A percentile compares a stretch with the other conserved stretches of the same genome.
phyloP scores from a whole-genome alignment of 257 asterid species.

The Nicotiana noctiflora region DNA sequence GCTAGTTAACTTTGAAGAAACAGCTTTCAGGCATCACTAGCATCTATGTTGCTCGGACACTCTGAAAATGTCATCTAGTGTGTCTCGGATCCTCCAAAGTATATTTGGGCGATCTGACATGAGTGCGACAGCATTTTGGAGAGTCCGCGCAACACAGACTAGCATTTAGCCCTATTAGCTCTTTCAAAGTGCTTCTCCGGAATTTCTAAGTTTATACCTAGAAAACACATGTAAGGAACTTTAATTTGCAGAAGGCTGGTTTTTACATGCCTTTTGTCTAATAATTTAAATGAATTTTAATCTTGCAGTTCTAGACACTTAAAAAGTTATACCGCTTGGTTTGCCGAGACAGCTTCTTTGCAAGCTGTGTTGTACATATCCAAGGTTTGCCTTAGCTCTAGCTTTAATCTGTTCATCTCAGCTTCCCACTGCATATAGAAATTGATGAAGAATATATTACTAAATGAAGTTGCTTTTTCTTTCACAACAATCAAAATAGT shows the following conservation, averaged over 20 bases:
- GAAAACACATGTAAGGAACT: not conserved
- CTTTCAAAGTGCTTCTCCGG: not conserved
- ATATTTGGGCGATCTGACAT: no score
- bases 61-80: no score
- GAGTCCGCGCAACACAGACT: no score
- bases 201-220: not conserved
- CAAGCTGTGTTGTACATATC: conserved; percentile 65
- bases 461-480: not conserved
- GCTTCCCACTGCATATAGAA: conserved; percentile 28
- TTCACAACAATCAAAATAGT: not conserved
- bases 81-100: no score
- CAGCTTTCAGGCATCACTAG: not conserved
- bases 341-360: conserved; percentile 63
- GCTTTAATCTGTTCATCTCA: conserved; percentile 46
- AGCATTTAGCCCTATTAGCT: not conserved
- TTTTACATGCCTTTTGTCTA: not conserved
- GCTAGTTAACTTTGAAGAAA: not conserved
- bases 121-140: no score
- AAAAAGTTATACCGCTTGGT: conserved; percentile 37
- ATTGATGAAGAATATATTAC: not conserved
- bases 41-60: no score
- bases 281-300: not conserved
- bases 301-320: not conserved
- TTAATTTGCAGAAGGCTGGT: not conserved
- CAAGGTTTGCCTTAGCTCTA: conserved; percentile 63